phyloP scores from a whole-genome alignment of 2,329 filamentous ascomycete genomes.

The Cladosporium sp. region DNA sequence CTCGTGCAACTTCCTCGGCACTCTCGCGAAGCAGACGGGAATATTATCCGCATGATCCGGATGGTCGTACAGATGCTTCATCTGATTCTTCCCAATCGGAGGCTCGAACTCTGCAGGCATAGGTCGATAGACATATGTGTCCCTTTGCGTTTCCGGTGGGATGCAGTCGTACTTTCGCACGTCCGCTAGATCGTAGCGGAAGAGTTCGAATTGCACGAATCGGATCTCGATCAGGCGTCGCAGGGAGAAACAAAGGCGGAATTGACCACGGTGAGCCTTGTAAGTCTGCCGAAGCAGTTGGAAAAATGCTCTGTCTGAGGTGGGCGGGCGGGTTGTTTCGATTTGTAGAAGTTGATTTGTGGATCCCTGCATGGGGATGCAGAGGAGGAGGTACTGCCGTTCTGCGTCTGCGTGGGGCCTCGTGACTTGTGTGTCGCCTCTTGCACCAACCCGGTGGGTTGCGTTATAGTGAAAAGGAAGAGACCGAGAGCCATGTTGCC shows the following conservation, averaged over 20 bases:
- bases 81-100: not conserved
- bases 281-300: not conserved
- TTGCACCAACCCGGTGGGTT: too few relatives aligned
- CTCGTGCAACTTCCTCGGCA: not conserved
- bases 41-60: not conserved
- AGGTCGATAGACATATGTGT: not conserved
- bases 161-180: not conserved
- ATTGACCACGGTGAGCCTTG: not conserved
- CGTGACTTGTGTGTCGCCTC: too few relatives aligned
- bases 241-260: not conserved
- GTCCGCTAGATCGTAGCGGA: not conserved
- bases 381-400: not conserved
- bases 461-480: too few relatives aligned
- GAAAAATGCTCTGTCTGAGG: not conserved
- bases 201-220: not conserved
- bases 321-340: not conserved
- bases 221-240: not conserved
- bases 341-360: not conserved
- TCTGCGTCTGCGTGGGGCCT: too few relatives aligned
- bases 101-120: not conserved
- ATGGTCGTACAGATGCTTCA: not conserved
- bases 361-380: not conserved
- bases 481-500: too few relatives aligned
- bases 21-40: not conserved
- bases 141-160: not conserved